Conservation (phyloP, 2,329 filamentous ascomycete genomes). For the Xylariales sp. region DNA sequence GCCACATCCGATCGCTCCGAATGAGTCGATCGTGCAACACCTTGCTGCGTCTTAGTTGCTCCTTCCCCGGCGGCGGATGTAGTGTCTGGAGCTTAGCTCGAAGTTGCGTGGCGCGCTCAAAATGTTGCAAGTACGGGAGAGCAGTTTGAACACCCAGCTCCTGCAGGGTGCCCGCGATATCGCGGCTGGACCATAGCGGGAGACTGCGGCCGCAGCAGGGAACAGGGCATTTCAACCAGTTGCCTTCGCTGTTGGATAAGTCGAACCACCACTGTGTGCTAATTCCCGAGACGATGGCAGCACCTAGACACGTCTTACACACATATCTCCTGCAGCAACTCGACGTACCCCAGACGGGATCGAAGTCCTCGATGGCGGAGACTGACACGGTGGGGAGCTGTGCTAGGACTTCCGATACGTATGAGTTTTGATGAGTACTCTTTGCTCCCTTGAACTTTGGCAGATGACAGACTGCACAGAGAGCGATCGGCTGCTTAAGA, state of each 20-base stretch:
- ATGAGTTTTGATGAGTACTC: conserved; percentile 6
- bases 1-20: conserved; percentile 7
- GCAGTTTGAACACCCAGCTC: conserved; percentile 2
- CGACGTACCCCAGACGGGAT: conserved; percentile 7
- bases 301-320: conserved; percentile 11
- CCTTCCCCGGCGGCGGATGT: conserved; percentile 2
- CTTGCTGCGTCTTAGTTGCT: conserved; percentile 10
- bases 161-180: conserved; percentile 7
- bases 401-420: conserved; percentile 10
- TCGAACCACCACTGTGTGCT: conserved; percentile 11
- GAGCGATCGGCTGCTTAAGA: conserved; percentile 10
- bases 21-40: conserved; percentile 10
- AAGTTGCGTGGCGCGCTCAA: conserved; percentile 4
- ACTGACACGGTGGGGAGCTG: conserved; percentile 8
- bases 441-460: conserved; percentile 12
- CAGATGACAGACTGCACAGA: conserved; percentile 12
- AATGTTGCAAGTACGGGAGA: conserved; percentile 1
- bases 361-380: conserved; percentile 10
- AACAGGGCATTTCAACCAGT: conserved; percentile 12
- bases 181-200: conserved; percentile 4
- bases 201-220: conserved; percentile 9
- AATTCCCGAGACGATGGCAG: conserved; percentile 10
- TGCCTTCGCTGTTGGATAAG: background rate
- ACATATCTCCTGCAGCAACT: conserved; percentile 12
- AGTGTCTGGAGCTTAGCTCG: conserved; percentile 8